Base-by-base conservation (phyloP, 768 basidiomycete species). In the Ephemerocybe angulata region DNA sequence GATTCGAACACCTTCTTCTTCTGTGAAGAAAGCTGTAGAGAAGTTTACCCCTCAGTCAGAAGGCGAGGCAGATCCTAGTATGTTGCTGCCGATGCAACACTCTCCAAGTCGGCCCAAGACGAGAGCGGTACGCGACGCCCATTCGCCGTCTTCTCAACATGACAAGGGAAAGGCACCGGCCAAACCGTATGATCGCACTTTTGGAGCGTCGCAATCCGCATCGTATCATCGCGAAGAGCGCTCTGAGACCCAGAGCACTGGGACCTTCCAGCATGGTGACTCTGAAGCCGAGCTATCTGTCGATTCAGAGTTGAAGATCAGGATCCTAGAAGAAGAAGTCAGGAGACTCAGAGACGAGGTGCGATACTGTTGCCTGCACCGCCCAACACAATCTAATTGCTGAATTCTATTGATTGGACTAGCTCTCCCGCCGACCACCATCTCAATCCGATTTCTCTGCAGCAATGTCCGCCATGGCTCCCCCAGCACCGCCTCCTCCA, bases 311-410 rank as follows among this genome's bases (percentile, higher is more conserved):
- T 3, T 28, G 27, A 48, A 48, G 28, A 90, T 91, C 28, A 74
- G 69, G 58, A 69, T 72, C 54, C 73, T 92, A 4, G 87, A 90
- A 61, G 79, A 79, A 46, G 90, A 92, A 63, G 81, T 90, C 35
- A 69, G 68, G 40, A 63, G 73, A 40, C 69, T 89, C 54, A 83
- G 76, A 58, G 77, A 79, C 62, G 84, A 86, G 78, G 86, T 83
- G 30, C 10, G 63, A 63, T 22, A 33, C 1, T 44, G 43, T 10
- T 42, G 22, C n/a, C n/a, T 42, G 47, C 19, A 3, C 53, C 29
- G 53, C 5, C 22, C 19, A 21, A 38, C 13, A 13, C 28, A 50
- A 27, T 41, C 27, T 30, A 54, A 41, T 33, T n/a, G 43, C 43
- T 40, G 29, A 25, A 42, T 57, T 31, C 38, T 13, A 12, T 17